Evolutionary conservation across 805 yeast species (phyloP), one percentile per base, ranked within the genome.

Genomic region (Candida nitratophila): DNA sequence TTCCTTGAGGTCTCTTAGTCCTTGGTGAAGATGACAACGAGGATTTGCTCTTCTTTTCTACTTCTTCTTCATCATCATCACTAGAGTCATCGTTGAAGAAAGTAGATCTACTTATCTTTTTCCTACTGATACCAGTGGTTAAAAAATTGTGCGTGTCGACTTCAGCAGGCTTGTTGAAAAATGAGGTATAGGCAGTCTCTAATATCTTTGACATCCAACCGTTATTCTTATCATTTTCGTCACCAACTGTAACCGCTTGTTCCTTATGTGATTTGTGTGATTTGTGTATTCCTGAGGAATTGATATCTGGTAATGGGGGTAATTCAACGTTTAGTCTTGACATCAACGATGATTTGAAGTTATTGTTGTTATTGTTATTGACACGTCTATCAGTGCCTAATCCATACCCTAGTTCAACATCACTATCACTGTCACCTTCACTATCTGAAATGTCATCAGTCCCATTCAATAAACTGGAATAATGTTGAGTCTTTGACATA

Each of bases 111-210:
- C 24, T 34, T 20, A 22, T 31, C 33, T 17, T 44, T 53, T 21
- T 59, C 60, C 44, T 59, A 60, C 32, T 59, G 50, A 16, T 61
- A 51, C 37, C 57, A 61, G 42, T 47, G n/a, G 40, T 44, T 10
- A 55, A 33, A n/a, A 55, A 39, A 35, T 50, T 52, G 17, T 49
- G 48, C 5, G 50, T 47, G 21, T 46, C 54, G 12, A 24, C 40
- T 11, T 37, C 16, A 20, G 38, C 33, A 2, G 53, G 51, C 27
- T 46, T 50, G 34, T 37, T 45, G 41, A 54, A 56, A 7, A 55
- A 37, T 16, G 56, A 49, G 24, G 44, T 46, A 17, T 44, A 48
- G 5, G 54, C 53, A 34, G 47, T 49, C 21, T 48, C 56, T 35
- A 52, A 27, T 11, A 53, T 37, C 33, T 41, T 52, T 1, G 51